These are phyloP conservation scores for Dacryopinax spathularia DNA, from an alignment of 768 basidiomycete genomes.

Conservation along the genomic window DNA sequence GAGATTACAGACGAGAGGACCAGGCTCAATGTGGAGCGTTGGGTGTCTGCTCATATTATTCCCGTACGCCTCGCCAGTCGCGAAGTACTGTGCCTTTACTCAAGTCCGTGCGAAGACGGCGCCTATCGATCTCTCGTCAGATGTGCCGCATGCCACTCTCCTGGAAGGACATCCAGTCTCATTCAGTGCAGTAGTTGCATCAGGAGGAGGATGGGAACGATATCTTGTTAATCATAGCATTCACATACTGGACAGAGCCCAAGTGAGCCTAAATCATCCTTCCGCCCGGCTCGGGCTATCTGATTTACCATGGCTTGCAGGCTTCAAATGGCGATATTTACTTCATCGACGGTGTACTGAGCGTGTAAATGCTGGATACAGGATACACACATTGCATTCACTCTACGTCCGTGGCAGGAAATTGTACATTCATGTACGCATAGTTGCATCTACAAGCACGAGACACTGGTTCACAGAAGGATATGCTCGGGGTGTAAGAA, in stretches of 20 bases:
- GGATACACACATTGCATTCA: not conserved
- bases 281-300: not conserved
- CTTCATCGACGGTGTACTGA: constrained; percentile 35
- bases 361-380: not conserved
- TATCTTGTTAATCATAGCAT: constrained; percentile 43
- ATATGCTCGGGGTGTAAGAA: constrained; percentile 23
- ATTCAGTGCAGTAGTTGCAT: constrained; percentile 33
- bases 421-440: not conserved
- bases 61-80: too few species aligned
- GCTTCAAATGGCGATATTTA: constrained; percentile 45
- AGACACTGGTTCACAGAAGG: constrained; percentile 15
- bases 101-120: too few species aligned
- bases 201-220: constrained; percentile 33
- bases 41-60: constrained; percentile 73
- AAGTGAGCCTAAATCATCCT: constrained; percentile 31
- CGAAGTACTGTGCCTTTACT: too few species aligned
- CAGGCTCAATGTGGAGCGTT: constrained; percentile 55
- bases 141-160: constrained; percentile 31
- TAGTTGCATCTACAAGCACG: not conserved
- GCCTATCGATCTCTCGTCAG: not conserved
- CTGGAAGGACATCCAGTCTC: constrained; percentile 43
- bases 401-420: too few species aligned
- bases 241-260: constrained; percentile 43
- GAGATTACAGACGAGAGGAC: constrained; percentile 45
- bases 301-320: constrained; percentile 19